Base-by-base conservation (phyloP, 768 basidiomycete genomes). In the Dentipellis sp. region DNA sequence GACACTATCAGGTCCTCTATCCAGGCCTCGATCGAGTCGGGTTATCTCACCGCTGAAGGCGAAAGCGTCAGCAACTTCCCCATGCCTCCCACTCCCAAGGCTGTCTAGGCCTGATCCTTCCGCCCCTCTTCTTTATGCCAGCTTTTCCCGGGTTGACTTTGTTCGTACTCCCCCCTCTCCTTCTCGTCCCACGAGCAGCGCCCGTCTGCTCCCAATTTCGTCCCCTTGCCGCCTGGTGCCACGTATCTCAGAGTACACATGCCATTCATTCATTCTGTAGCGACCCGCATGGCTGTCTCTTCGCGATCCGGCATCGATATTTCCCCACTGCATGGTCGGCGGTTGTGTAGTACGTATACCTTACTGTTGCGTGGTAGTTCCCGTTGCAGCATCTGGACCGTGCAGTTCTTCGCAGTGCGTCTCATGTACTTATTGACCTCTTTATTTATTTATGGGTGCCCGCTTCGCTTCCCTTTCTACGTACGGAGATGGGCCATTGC, bases 381-480 rank as follows among this genome's bases (percentile, higher is more conserved):
- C 47, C 19, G 19, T 16, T 49, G 38, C 19, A 29, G 19, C 47
- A 10, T 37, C 17, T 52, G 17, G 50, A 38, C 50, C 55, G 59
- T 55, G 51, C 52, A 52, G 56, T 34, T 54, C 35, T 48, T 10
- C 47, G 55, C 9, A 40, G 37, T 48, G 60, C 58, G 40, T 52
- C 29, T 46, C 53, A 22, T 56, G 49, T 52, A 40, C 52, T 56
- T 56, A 34, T 48, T 50, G 21, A 19, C 37, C 22, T 52, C 48
- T 52, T 38, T 57, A 52, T 59, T 57, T 57, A 56, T 57, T 46
- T 35, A 50, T n/a, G 19, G 9, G 23, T 45, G 49, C 49, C 29
- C 29, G n/a, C 42, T 45, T 19, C n/a, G 42, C 42, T 45, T 19
- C 42, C 2, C 16, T 45, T 45, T 45, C 42, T 29, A 45, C 19